Percentiles rank a stretch among this genome's conserved stretches.
phyloP scores from a whole-genome alignment of 176 grass and related monocot species.

The Triticum monococcum region DNA sequence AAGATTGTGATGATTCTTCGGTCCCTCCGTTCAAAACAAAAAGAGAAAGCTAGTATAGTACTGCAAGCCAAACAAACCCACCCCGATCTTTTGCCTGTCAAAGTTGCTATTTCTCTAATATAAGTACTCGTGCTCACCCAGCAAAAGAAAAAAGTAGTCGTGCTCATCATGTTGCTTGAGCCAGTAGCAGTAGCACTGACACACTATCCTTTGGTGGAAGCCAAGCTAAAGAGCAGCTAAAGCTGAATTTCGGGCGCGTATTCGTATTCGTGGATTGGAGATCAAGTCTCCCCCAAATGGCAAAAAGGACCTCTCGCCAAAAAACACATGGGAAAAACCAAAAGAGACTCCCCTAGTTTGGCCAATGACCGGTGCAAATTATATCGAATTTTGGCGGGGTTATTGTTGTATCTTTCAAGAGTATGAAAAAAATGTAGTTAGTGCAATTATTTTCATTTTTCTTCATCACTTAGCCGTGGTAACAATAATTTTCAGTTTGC shows the following conservation, averaged over 20 bases:
- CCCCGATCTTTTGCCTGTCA: neutral
- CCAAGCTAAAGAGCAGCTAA: conserved; percentile 10
- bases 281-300: conserved; percentile 7
- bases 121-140: too few species aligned
- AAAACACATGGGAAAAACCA: neutral
- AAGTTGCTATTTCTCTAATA: neutral
- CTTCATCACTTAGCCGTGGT: too few species aligned
- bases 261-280: conserved; percentile 19
- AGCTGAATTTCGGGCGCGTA: neutral
- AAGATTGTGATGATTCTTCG: neutral
- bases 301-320: neutral
- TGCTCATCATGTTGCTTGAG: neutral
- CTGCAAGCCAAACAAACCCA: neutral
- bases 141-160: too few species aligned
- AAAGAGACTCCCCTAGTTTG: neutral
- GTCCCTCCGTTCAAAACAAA: neutral
- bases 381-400: neutral
- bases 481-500: too few species aligned
- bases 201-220: conserved; percentile 2
- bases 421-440: neutral
- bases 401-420: neutral
- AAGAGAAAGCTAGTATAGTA: neutral
- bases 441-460: neutral
- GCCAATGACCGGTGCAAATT: neutral
- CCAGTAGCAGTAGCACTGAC: neutral